Evolutionary conservation across 345 rosid genomes (phyloP), one percentile per base, ranked within the genome.

Genomic region (Aquilaria sinensis): DNA sequence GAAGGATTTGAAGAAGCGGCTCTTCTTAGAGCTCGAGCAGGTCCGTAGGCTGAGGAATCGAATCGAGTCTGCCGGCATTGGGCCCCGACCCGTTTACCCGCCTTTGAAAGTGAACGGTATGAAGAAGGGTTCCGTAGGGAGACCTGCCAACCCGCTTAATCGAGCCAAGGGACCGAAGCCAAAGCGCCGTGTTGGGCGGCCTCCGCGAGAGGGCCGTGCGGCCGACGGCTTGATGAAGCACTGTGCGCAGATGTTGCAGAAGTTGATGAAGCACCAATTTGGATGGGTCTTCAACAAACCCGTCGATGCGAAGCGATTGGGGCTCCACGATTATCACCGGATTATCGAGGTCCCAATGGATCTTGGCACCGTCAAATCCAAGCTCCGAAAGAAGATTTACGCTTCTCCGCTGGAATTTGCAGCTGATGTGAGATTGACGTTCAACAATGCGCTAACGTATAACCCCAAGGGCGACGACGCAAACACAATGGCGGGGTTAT

Each of bases 321-420:
- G 75, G 67, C 77, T 80, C 4, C 74, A 70, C 11, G 89, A 84
- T 69, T 81, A 81, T 58, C 56, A 66, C 14, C 75, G 60, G 23
- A 67, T 84, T 16, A 74, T 84, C 58, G 74, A 81, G 72, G 56
- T 60, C 31, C 86, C 89, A 10, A 81, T 84, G 89, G 89, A 84
- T 67, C 73, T 84, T n/a, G 84, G 81, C 16, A 73, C 89, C 1
- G 71, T 81, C 37, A 79, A 65, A 70, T 60, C 59, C 29, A 84
- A 74, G 57, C 52, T 81, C 5, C 65, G 33, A 5, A 68, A 51
- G 34, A 63, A 71, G 41, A 1, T 16, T 7, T 81, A 79, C 66
- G 31, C 55, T 12, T 64, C 69, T 6, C 84, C 84, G 1, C 33
- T 47, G 31, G 86, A 79, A 3, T 84, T 84, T 59, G 74, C 76